Conservation (phyloP, 1,284 basidiomycete genomes). For the Meripilus lineatus region DNA sequence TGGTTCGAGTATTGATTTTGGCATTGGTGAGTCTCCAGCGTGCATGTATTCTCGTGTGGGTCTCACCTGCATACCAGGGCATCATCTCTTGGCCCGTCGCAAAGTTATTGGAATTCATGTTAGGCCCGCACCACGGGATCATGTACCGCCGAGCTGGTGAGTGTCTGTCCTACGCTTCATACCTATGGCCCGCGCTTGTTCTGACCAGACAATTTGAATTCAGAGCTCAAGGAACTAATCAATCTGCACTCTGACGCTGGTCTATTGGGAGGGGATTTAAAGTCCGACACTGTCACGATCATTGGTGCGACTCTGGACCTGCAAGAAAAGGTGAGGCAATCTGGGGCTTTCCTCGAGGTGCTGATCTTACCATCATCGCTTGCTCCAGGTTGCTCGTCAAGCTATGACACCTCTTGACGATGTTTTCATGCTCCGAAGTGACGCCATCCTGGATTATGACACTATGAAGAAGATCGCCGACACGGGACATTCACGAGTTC, state of each 20-base stretch:
- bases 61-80: conserved; percentile 36
- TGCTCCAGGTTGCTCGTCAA: conserved; percentile 26
- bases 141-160: conserved; percentile 42
- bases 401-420: conserved; percentile 78
- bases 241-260: conserved; percentile 57
- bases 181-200: no score
- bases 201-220: no score
- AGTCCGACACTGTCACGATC: conserved; percentile 68
- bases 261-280: conserved; percentile 60
- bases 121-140: conserved; percentile 60
- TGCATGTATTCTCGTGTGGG: background rate
- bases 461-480: conserved; percentile 69
- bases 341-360: background rate
- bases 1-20: conserved; percentile 69
- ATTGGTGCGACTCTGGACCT: conserved; percentile 72
- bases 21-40: conserved; percentile 43
- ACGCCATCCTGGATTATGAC: conserved; percentile 73
- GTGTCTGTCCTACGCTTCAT: background rate
- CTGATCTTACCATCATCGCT: background rate
- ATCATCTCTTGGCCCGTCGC: conserved; percentile 80
- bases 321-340: conserved; percentile 56
- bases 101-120: conserved; percentile 56
- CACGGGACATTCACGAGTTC: conserved; percentile 75
- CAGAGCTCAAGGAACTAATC: conserved; percentile 68
- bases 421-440: conserved; percentile 79